Evolutionary conservation across 192 early-diverging fungal species (phyloP).

Genomic region (Pilobolus umbonatus): DNA sequence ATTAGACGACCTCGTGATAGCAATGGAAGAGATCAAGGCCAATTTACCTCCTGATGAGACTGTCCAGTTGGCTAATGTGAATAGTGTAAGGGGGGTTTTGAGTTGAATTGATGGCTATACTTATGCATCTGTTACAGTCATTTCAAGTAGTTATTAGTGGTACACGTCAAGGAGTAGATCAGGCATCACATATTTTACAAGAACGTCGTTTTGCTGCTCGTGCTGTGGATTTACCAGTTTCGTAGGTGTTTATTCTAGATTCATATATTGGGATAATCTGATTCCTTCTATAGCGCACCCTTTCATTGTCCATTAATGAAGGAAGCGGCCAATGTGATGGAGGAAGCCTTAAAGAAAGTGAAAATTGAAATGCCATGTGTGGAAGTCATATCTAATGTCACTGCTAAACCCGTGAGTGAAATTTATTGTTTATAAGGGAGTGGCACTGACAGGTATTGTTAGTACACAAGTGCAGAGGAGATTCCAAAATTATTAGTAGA

Average conservation of each 20-base stretch:
- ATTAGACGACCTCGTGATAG: slow-evolving; percentile 63
- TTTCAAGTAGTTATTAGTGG: slow-evolving; percentile 90
- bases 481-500: slow-evolving; percentile 64
- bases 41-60: slow-evolving; percentile 65
- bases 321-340: slow-evolving; percentile 75
- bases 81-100: slow-evolving; percentile 47
- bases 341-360: slow-evolving; percentile 59
- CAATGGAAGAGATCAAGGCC: slow-evolving; percentile 60
- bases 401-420: slow-evolving; percentile 68
- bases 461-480: slow-evolving; percentile 39
- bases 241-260: slow-evolving; percentile 40
- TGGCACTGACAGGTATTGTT: background rate
- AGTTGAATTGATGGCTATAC: background rate
- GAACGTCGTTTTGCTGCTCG: slow-evolving; percentile 77
- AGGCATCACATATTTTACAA: slow-evolving; percentile 78
- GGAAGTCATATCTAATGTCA: slow-evolving; percentile 91
- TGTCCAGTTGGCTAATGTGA: slow-evolving; percentile 86
- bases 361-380: slow-evolving; percentile 72
- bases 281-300: slow-evolving; percentile 65
- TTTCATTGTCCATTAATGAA: slow-evolving; percentile 94
- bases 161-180: slow-evolving; percentile 78
- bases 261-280: background rate
- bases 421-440: background rate
- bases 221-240: slow-evolving; percentile 85
- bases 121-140: slow-evolving; percentile 33